Conservation (phyloP, 2,329 filamentous ascomycete genomes). For the Cyclaneusma minus region DNA sequence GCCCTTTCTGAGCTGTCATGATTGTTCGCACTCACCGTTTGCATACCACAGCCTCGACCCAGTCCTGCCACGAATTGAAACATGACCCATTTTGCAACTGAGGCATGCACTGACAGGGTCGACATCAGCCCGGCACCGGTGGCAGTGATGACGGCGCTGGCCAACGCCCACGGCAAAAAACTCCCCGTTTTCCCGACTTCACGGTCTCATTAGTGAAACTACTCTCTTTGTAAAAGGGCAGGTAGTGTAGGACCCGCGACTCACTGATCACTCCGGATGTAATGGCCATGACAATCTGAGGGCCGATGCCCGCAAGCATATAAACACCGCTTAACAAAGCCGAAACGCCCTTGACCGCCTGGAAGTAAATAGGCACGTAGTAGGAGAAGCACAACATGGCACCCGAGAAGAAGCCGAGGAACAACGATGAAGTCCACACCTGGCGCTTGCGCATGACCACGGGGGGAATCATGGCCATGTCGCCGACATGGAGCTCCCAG, state of each 20-base stretch:
- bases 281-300: constrained; percentile 6
- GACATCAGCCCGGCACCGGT: constrained; percentile 19
- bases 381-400: constrained; percentile 7
- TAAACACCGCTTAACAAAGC: constrained; percentile 13
- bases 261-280: constrained; percentile 10
- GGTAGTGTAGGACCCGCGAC: too few species aligned
- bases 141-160: constrained; percentile 13
- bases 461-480: constrained; percentile 13
- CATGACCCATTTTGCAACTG: constrained; percentile 10
- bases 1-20: too few species aligned
- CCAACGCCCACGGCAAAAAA: constrained; percentile 18
- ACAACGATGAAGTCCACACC: constrained; percentile 7
- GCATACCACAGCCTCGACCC: constrained; percentile 10
- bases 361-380: constrained; percentile 18
- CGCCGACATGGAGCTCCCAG: constrained; percentile 12
- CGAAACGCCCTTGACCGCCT: constrained; percentile 13
- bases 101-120: constrained; percentile 11
- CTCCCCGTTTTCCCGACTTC: constrained; percentile 18
- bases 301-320: constrained; percentile 10
- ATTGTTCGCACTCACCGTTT: constrained; percentile 9
- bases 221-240: background rate
- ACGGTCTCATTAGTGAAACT: background rate
- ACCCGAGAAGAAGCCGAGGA: constrained; percentile 3
- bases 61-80: constrained; percentile 14
- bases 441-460: constrained; percentile 8